These are phyloP conservation scores for Pythium rhizo-oryzae DNA, from an alignment of 352 stramenopile species.

Conservation along the genomic window DNA sequence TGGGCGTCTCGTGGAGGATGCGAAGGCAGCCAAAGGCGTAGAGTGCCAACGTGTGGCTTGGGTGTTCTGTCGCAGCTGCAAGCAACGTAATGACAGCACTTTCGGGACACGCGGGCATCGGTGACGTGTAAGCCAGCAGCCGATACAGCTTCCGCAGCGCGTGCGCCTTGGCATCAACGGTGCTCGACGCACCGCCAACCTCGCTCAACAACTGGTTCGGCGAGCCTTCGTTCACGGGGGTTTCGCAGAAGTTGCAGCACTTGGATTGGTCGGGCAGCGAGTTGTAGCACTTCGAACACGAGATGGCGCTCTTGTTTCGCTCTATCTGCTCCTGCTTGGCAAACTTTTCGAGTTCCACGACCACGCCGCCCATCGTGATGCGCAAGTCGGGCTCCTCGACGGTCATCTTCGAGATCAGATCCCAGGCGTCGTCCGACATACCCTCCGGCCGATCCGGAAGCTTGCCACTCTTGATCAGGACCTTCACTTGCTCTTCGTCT, in stretches of 20 bases:
- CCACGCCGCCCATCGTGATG: conserved; percentile 5
- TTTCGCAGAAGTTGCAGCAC: background rate
- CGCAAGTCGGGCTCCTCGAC: background rate
- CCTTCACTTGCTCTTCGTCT: background rate
- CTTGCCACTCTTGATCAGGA: background rate
- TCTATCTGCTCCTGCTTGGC: background rate
- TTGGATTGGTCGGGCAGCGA: background rate
- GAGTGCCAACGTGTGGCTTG: background rate
- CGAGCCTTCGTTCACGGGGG: background rate
- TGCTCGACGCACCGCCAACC: background rate
- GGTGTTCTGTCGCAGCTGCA: background rate
- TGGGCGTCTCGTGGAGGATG: background rate
- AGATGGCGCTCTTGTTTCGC: background rate
- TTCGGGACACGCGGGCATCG: background rate
- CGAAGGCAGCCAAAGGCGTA: conserved; percentile 10
- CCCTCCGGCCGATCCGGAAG: background rate
- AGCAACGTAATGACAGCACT: background rate
- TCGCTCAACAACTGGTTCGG: background rate
- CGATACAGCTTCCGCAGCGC: background rate
- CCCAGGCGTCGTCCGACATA: conserved; percentile 20
- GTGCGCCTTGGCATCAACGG: background rate
- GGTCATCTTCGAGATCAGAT: conserved; percentile 21
- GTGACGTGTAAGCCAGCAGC: background rate
- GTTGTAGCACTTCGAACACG: background rate
- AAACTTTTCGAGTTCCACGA: conserved; percentile 1